Conservation (phyloP, 805 yeast species). For the Millerago galiae region DNA sequence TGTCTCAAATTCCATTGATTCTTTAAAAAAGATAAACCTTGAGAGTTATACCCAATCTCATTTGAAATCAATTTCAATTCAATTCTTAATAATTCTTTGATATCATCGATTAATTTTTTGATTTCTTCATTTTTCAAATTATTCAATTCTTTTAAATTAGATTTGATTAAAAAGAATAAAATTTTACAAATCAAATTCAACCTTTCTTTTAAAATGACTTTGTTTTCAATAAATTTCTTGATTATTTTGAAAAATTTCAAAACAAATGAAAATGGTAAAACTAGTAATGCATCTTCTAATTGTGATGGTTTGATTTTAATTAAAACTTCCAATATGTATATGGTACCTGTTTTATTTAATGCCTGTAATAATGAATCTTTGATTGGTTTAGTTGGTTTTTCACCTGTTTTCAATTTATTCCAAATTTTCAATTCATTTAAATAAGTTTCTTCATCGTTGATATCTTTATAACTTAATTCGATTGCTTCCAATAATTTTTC, state of each 20-base stretch:
- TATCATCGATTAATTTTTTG: slow-evolving; percentile 56
- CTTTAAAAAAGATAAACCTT: slow-evolving; percentile 69
- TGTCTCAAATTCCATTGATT: slow-evolving; percentile 78
- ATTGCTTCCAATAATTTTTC: slow-evolving; percentile 9
- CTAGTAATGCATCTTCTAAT: slow-evolving; percentile 86
- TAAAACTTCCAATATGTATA: slow-evolving; percentile 70
- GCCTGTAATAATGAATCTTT: slow-evolving; percentile 72
- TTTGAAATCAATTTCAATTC: slow-evolving; percentile 46
- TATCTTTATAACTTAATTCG: slow-evolving; percentile 64
- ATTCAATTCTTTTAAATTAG: slow-evolving; percentile 75
- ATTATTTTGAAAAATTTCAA: slow-evolving; percentile 65
- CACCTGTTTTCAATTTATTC: slow-evolving; percentile 38
- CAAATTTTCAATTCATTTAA: slow-evolving; percentile 43
- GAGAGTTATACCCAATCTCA: slow-evolving; percentile 76
- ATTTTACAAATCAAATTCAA: slow-evolving; percentile 66
- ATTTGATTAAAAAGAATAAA: slow-evolving; percentile 64
- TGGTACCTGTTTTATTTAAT: slow-evolving; percentile 61
- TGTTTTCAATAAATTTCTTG: slow-evolving; percentile 60
- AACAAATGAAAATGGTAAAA: slow-evolving; percentile 84
- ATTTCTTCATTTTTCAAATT: slow-evolving; percentile 57
- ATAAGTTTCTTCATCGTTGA: slow-evolving; percentile 39
- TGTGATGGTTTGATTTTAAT: slow-evolving; percentile 73
- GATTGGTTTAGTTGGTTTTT: slow-evolving; percentile 53
- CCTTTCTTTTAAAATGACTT: slow-evolving; percentile 40
- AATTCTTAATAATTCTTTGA: slow-evolving; percentile 54